Evolutionary conservation across 2,329 filamentous ascomycete genomes (phyloP), one percentile per base, ranked within the genome.

Genomic region (Fusarium phyllophilum): DNA sequence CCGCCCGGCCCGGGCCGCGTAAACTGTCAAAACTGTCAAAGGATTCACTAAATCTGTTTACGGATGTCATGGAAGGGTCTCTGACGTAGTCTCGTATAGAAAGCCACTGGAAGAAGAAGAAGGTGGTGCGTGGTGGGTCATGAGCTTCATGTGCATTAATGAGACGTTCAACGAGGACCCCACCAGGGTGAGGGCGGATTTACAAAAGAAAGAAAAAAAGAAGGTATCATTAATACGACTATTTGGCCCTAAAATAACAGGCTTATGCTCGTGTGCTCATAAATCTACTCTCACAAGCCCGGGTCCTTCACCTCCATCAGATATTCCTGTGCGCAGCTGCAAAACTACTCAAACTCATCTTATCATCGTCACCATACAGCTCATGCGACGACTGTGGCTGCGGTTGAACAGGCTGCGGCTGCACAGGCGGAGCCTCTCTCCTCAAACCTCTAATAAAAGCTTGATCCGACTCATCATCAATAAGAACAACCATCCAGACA

Each of bases 401-500:
- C 24, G 44, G 33, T 38, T 22, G 68, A n/a, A 18, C 38, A 44
- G 18, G 34, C 10, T 59, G 33, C 6, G 74, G 69, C 26, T 72
- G 68, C 9, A 76, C 72, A 2, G 66, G 58, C 11, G 74, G 74
- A 3, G 74, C 74, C 10, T 75, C 72, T 20, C 74, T 56, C 17
- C 70, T 63, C 39, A 52, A 26, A 0, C 33, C 46, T 29, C 64
- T 56, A 6, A 70, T 66, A 26, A 57, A 57, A 20, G 63, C 49
- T 14, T 72, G 42, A 10, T 76, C 75, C 12, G 75, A 67, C 51
- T 93, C 90, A 60, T 91, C 90, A 70, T 94, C 91, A 8, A 94
- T 89, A 20, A 95, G 85, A 2, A 94, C 87, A 11, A 94, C 86
- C 91, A 95, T 93, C 93, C 93, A 95, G 1, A 94, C 92, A 22